Percentiles rank a stretch among this genome's conserved stretches.
These are phyloP conservation scores for Calonectria pseudoturangicola DNA, from an alignment of 2,329 filamentous ascomycete species.

Conservation along the genomic window DNA sequence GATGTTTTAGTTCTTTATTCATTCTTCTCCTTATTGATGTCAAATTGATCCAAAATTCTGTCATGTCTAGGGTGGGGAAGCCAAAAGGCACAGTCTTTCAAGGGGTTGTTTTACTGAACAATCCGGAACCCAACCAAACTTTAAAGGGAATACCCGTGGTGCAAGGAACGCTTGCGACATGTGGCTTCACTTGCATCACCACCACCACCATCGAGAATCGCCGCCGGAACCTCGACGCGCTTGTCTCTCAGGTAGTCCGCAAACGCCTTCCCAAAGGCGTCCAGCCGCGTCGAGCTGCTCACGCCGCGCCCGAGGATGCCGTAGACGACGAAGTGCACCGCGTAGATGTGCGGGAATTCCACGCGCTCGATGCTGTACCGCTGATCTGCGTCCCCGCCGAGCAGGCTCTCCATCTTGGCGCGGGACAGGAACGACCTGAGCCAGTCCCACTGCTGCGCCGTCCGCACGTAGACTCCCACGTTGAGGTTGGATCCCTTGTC, in stretches of 20 bases:
- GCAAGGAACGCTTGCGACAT: neutral
- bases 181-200: neutral
- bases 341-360: conserved; percentile 31
- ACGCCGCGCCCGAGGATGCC: conserved; percentile 34
- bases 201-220: neutral
- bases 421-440: conserved; percentile 30
- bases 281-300: conserved; percentile 36
- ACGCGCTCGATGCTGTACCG: conserved; percentile 34
- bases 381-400: conserved; percentile 24
- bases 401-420: conserved; percentile 21
- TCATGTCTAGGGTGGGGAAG: no score
- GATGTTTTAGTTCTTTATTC: no score
- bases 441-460: conserved; percentile 32
- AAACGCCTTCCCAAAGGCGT: conserved; percentile 37
- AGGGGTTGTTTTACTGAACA: neutral
- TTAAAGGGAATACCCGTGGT: no score
- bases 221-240: conserved; percentile 24
- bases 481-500: conserved; percentile 39
- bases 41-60: no score
- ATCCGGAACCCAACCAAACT: no score
- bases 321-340: conserved; percentile 36
- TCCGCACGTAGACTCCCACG: conserved; percentile 29
- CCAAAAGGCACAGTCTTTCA: neutral
- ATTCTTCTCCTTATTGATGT: no score
- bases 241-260: conserved; percentile 38